Evolutionary conservation across 1,284 basidiomycete genomes (phyloP).

Genomic region (Irpex lacteus): DNA sequence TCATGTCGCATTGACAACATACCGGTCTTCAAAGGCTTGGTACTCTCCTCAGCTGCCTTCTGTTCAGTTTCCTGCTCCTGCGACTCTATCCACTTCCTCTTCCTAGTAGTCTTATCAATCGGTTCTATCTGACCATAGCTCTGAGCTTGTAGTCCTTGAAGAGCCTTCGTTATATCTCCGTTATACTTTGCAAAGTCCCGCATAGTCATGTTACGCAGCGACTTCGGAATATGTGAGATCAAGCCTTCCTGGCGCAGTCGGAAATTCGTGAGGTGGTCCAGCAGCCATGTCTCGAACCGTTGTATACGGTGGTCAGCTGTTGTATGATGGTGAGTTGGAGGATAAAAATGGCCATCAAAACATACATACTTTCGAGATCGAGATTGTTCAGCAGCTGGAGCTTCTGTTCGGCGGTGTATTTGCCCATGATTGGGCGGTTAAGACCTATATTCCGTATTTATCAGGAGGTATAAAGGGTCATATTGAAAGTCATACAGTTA

Average conservation of each 20-base stretch:
- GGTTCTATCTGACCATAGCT: conserved; percentile 41
- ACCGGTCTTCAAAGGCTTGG: conserved; percentile 62
- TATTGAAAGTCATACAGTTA: neutral
- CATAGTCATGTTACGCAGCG: conserved; percentile 68
- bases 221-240: conserved; percentile 70
- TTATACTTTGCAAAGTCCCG: conserved; percentile 77
- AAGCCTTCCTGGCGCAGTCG: conserved; percentile 67
- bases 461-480: neutral
- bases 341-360: neutral
- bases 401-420: conserved; percentile 61
- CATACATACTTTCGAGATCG: conserved; percentile 67
- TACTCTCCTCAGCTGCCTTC: conserved; percentile 35
- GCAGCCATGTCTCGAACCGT: conserved; percentile 70
- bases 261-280: conserved; percentile 68
- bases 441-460: neutral
- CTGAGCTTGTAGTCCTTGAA: conserved; percentile 63
- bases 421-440: conserved; percentile 13
- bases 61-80: conserved; percentile 48
- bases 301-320: conserved; percentile 48
- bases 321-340: conserved; percentile 43
- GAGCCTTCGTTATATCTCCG: conserved; percentile 65
- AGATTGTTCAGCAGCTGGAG: conserved; percentile 70
- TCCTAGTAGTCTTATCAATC: conserved; percentile 64
- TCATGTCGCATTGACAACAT: conserved; percentile 19
- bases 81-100: conserved; percentile 69